These are phyloP conservation scores for Kodamaea nitidulidarum DNA, from an alignment of 805 yeast species.

Conservation along the genomic window DNA sequence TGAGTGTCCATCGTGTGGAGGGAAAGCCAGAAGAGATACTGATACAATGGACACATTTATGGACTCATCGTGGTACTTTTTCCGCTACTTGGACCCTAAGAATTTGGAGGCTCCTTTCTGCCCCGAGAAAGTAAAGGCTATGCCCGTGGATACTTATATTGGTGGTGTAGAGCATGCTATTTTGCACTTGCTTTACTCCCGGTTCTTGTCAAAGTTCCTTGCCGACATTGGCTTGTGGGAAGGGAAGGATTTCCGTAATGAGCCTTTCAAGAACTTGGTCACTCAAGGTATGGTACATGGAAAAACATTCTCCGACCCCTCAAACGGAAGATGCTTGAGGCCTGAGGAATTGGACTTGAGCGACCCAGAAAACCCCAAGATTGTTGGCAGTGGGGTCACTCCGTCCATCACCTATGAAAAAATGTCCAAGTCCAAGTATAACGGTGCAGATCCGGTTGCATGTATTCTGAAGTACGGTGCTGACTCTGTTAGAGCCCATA, in stretches of 20 bases:
- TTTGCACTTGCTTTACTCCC: slow-evolving; percentile 77
- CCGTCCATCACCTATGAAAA: slow-evolving; percentile 72
- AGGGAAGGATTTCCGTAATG: slow-evolving; percentile 55
- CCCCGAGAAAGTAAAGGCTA: slow-evolving; percentile 43
- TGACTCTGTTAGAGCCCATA: slow-evolving; percentile 91
- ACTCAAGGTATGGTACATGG: slow-evolving; percentile 99
- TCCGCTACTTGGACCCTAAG: slow-evolving; percentile 74
- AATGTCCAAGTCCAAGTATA: slow-evolving; percentile 94
- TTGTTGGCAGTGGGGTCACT: slow-evolving; percentile 45
- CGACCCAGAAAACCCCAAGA: slow-evolving; percentile 39
- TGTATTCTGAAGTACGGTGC: slow-evolving; percentile 80
- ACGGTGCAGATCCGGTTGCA: slow-evolving; percentile 86
- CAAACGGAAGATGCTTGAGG: slow-evolving; percentile 67
- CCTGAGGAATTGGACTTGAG: slow-evolving; percentile 64
- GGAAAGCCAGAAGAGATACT: slow-evolving; percentile 77
- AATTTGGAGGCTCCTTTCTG: slow-evolving; percentile 56
- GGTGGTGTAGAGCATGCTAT: slow-evolving; percentile 99
- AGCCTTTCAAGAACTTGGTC: slow-evolving; percentile 75
- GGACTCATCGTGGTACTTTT: slow-evolving; percentile 96
- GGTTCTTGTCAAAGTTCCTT: slow-evolving; percentile 81
- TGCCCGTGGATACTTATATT: slow-evolving; percentile 88
- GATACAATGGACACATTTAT: slow-evolving; percentile 99
- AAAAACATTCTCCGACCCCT: slow-evolving; percentile 70
- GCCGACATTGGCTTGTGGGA: slow-evolving; percentile 65
- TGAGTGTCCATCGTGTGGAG: slow-evolving; percentile 77